Evolutionary conservation across 305 asterid genomes (phyloP), one percentile per base, ranked within the genome.

Genomic region (Fraxinus sp.): DNA sequence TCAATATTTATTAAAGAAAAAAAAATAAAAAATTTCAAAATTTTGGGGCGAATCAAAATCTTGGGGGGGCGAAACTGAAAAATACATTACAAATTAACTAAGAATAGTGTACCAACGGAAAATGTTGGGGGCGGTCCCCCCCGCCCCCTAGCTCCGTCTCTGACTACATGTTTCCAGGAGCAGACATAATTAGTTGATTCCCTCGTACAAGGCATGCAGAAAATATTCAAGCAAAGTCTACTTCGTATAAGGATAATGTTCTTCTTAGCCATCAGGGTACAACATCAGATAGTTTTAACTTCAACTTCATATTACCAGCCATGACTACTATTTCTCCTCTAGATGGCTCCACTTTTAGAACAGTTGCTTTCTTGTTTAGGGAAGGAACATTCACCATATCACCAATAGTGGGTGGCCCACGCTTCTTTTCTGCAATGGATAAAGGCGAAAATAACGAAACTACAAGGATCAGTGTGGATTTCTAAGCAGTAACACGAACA

Each of bases 261-360:
- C 73, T 46, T 84, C 79, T 80, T 16, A 30, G 32, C 73, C 64
- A 86, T 89, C 88, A 90, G 86, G 84, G 80, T 55, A 87, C 77
- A 22, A 93, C 82, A 84, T 94, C 97, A 36, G 88, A 83, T 68
- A 95, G 84, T 85, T 90, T 94, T 78, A 94, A 78, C 87, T 92
- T 97, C 90, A 97, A 77, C 89, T 91, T 97, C 94, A 94, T 82
- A 89, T 85, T 85, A 59, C 98, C 99, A 81, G 93, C 94, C 88
- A 92, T 95, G 83, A 97, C 97, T 64, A 93, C 85, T 76, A 97
- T 84, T 85, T 91, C 97, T 83, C 85, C 94, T 87, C 86, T 92
- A 13, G 93, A 89, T 44, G 89, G 86, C 81, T 94, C 94, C 86
- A 93, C 91, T 85, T 91, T 89, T 86, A 97, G 64, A 76, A 94